These are phyloP conservation scores for Cystobasidiaceae sp. DNA, from an alignment of 1,284 basidiomycete species.

Conservation along the genomic window DNA sequence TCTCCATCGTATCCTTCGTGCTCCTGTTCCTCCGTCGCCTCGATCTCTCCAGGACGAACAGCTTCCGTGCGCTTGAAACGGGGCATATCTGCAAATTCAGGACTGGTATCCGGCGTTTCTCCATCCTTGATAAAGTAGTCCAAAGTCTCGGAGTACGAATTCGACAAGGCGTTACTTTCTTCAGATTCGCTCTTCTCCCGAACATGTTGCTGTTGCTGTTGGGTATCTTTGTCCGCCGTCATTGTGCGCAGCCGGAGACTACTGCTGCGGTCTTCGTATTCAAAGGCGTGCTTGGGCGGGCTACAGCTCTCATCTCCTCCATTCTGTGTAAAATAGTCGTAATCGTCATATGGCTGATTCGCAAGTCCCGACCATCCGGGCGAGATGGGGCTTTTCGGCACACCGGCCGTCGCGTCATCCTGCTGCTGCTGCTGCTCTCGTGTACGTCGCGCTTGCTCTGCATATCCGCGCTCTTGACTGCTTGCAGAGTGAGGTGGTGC, in stretches of 20 bases:
- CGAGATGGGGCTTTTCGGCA: conserved; percentile 5
- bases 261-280: too few relatives aligned
- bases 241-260: too few relatives aligned
- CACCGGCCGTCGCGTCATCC: neutral
- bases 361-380: conserved; percentile 17
- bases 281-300: too few relatives aligned
- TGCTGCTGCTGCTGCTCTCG: neutral
- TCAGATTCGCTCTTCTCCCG: neutral
- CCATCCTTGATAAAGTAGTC: conserved; percentile 17
- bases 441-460: neutral
- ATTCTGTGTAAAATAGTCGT: neutral
- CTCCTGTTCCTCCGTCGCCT: neutral
- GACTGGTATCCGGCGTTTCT: conserved; percentile 18
- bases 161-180: neutral
- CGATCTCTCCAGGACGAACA: neutral
- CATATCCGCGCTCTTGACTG: neutral
- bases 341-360: neutral
- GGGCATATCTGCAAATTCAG: conserved; percentile 19
- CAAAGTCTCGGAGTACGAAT: conserved; percentile 11
- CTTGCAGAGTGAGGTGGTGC: neutral
- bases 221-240: neutral
- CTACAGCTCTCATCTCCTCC: neutral
- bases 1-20: conserved; percentile 3
- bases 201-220: neutral
- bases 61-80: neutral